Percentiles rank a stretch among this genome's conserved stretches.
Conservation (phyloP, 768 basidiomycete genomes). For the Lentinula raphanica region DNA sequence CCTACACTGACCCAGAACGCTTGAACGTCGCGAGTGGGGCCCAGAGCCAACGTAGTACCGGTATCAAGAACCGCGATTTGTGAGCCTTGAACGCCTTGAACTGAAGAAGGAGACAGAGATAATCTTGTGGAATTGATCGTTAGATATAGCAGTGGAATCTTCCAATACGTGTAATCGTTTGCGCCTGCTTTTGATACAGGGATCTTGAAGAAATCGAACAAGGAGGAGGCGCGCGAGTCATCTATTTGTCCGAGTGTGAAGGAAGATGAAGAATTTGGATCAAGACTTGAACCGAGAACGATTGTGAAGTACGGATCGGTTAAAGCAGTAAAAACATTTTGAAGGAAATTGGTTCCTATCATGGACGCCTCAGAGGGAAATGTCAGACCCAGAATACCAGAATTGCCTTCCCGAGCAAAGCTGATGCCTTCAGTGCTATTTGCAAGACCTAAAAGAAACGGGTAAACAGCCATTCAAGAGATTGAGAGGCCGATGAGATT, state of each 20-base stretch:
- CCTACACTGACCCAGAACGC: constrained; percentile 48
- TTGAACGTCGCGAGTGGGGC: constrained; percentile 46
- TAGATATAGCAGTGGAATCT: constrained; percentile 41
- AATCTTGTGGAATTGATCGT: constrained; percentile 39
- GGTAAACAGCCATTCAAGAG: neutral
- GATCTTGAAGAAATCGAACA: constrained; percentile 27
- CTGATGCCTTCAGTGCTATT: constrained; percentile 37
- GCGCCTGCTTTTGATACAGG: constrained; percentile 33
- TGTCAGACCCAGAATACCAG: constrained; percentile 51
- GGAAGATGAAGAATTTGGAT: constrained; percentile 23
- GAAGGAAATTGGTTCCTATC: constrained; percentile 38
- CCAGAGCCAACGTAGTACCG: constrained; percentile 53
- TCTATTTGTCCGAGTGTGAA: constrained; percentile 53
- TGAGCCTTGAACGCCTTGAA: constrained; percentile 28
- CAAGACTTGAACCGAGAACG: constrained; percentile 35
- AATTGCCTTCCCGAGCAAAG: constrained; percentile 41
- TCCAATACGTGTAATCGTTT: constrained; percentile 51
- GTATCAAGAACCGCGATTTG: constrained; percentile 61
- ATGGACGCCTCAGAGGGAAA: constrained; percentile 48
- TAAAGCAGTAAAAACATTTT: constrained; percentile 42
- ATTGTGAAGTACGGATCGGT: constrained; percentile 47
- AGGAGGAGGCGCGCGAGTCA: constrained; percentile 24
- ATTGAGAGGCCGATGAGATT: neutral
- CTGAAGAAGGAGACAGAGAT: constrained; percentile 38
- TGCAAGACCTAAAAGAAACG: constrained; percentile 33